These are phyloP conservation scores for Penicillium roqueforti DNA, from an alignment of 495 filamentous ascomycete genomes.

Conservation along the genomic window DNA sequence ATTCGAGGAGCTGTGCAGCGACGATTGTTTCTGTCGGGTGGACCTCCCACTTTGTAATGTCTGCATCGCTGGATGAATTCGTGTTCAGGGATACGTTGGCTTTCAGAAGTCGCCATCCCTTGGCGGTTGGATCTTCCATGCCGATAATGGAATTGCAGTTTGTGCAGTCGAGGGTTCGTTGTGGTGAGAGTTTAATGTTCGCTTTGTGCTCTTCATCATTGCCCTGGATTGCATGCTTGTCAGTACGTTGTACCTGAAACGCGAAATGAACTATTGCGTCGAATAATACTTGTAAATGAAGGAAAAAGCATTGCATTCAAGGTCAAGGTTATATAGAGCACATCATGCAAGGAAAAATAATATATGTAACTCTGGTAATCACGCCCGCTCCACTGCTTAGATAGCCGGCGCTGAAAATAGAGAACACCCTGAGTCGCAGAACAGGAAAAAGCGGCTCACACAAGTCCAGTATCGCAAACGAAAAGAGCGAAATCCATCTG, in stretches of 20 bases:
- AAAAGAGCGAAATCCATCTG: slow-evolving; percentile 50
- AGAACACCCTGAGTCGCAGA: slow-evolving; percentile 18
- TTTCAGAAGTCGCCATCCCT: slow-evolving; percentile 50
- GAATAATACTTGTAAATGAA: background rate
- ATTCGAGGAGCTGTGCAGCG: slow-evolving; percentile 47
- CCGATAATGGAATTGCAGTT: slow-evolving; percentile 44
- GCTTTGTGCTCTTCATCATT: slow-evolving; percentile 13
- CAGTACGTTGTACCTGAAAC: slow-evolving; percentile 8
- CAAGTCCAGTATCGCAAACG: slow-evolving; percentile 30
- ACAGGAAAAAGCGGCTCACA: slow-evolving; percentile 10
- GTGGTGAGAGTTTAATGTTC: slow-evolving; percentile 1
- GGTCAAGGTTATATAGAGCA: background rate
- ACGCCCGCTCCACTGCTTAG: slow-evolving; percentile 46
- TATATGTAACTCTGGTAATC: slow-evolving; percentile 53
- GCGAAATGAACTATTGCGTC: slow-evolving; percentile 1
- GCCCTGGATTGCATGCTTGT: slow-evolving; percentile 20
- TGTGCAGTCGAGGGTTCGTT: slow-evolving; percentile 33
- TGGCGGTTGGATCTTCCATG: slow-evolving; percentile 35
- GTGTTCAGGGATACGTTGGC: slow-evolving; percentile 39
- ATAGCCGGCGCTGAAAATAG: slow-evolving; percentile 29
- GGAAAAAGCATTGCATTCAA: slow-evolving; percentile 1
- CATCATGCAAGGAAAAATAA: background rate
- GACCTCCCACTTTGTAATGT: slow-evolving; percentile 23
- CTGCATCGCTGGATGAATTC: background rate
- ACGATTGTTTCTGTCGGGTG: slow-evolving; percentile 50